phyloP scores from a whole-genome alignment of 352 stramenopile genomes.

The Pythium biforme region DNA sequence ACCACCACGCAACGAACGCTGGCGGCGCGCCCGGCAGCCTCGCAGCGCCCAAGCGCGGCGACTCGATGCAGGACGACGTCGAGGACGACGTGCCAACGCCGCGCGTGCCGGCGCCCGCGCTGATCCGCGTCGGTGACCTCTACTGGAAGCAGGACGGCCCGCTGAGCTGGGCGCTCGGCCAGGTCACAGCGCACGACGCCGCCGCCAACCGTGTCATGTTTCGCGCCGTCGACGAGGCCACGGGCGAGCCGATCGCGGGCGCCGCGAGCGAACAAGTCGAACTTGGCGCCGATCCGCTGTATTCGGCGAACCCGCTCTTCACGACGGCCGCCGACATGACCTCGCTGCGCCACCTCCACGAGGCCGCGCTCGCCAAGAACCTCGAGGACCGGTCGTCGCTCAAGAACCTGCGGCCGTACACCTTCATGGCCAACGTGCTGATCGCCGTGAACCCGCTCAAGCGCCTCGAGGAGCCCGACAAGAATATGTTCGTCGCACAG shows the following conservation, averaged over 20 bases:
- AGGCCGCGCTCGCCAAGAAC: conserved; percentile 87
- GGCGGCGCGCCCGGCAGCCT: conserved; percentile 2
- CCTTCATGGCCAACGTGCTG: conserved; percentile 87
- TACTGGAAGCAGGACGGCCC: conserved; percentile 79
- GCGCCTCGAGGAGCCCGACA: conserved; percentile 68
- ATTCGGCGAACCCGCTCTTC: conserved; percentile 73
- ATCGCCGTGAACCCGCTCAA: conserved; percentile 85
- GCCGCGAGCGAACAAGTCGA: conserved; percentile 37
- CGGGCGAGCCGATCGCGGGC: conserved; percentile 40
- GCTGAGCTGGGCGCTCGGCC: conserved; percentile 64
- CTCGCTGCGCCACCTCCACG: conserved; percentile 78
- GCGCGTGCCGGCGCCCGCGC: conserved; percentile 4
- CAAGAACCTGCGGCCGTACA: conserved; percentile 78
- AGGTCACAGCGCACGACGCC: conserved; percentile 53
- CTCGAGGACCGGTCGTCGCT: conserved; percentile 78
- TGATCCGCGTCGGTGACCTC: conserved; percentile 66
- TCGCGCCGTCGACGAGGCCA: conserved; percentile 57
- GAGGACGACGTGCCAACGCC: conserved; percentile 10
- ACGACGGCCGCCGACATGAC: conserved; percentile 80
- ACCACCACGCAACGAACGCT: conserved; percentile 9
- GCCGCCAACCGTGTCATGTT: conserved; percentile 44
- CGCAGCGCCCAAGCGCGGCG: neutral
- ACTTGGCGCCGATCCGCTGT: conserved; percentile 48
- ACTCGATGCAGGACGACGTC: neutral
- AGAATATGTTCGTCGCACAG: conserved; percentile 67